Evolutionary conservation across 371 early-diverging fungal genomes (phyloP), one percentile per base, ranked within the genome.

Genomic region (Mortierella sp.): DNA sequence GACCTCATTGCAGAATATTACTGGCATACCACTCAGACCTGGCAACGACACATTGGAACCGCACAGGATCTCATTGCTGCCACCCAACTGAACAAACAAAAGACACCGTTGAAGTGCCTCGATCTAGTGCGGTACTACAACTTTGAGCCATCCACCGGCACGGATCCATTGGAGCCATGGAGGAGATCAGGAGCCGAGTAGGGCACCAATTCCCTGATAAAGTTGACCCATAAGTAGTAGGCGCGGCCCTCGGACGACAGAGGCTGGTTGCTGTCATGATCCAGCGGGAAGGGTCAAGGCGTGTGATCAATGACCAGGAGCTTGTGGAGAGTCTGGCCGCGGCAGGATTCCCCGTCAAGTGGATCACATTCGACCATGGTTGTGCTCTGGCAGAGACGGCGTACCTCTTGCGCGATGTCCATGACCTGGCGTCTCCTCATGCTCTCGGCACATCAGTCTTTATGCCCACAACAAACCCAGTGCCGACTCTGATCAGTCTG

Each of bases 391-490:
- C 86, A 0, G 84, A 84, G 67, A 88, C 92, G 13, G 90, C 90
- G 4, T 80, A 92, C 28, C 59, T 88, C 11, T 77, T 90, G 8
- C 81, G 90, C 5, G 88, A 90, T 59, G 69, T 90, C 6, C 89
- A 92, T 71, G 75, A 90, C 0, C 70, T 92, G 11, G 82, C 91
- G 16, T 84, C 91, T 0, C 90, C 90, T 8, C 88, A 88, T 34
- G 89, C 86, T 16, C 57, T 88, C 69, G 92, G 90, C 0, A 80
- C 90, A 1, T 91, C 88, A 11, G 50, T 92, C 19, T 92, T 92
- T 61, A 91, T 92, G 90, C 77, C 77, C 0, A 76, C 21, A 0
- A 19, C 59, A 55, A 34, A 76, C 8, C 75, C 81, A 3, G 75
- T 81, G 19, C 50, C 86, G 34, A 81, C 81, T 0, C 67, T 91